Base-by-base conservation (phyloP, 192 early-diverging fungal genomes). In the Coemansia sp. region DNA sequence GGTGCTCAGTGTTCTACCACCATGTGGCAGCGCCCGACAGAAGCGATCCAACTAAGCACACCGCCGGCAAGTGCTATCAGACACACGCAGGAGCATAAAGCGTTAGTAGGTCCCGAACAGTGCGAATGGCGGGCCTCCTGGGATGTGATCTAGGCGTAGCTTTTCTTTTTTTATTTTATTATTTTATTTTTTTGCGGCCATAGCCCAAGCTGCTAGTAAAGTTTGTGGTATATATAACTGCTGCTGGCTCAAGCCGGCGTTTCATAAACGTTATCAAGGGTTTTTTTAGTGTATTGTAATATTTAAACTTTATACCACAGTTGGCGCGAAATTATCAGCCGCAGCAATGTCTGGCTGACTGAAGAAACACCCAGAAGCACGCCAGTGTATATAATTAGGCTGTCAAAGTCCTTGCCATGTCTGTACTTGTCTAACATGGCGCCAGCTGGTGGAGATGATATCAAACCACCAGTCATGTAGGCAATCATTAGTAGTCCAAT, bases 401-500 rank as follows among this genome's bases (percentile, higher is more conserved):
- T 37, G 16, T 45, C 61, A 43, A 64, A 80, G 20, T 70, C 40
- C 16, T 35, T 40, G 24, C 61, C 53, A 47, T 76, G 52, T 7
- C 71, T 72, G 39, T 62, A 65, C 18, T 18, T 65, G 47, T 80
- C 77, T 7, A 74, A 41, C 62, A 80, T 62, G 7, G 60, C 71
- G 27, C 68, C 77, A 1, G 67, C 77, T 20, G 65, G 64, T 13
- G 77, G 72, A n/a, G 72, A 64, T 9, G 71, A 70, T 18, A 80
- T 62, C 38, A 74, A 58, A 0, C 53, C 55, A 13, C 77, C 71
- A 1, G 58, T 59, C 32, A 45, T 67, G 30, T 74, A 74, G 8
- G 64, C 61, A 60, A 70, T 18, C 55, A 74, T 74, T 10, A 81
- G 18, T 34, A 75, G 32, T 1, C 79, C 79, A 4, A 82, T 59